These are phyloP conservation scores for Climacium dendroides DNA, from an alignment of 225 moss, liverwort and hornwort genomes.

Conservation along the genomic window DNA sequence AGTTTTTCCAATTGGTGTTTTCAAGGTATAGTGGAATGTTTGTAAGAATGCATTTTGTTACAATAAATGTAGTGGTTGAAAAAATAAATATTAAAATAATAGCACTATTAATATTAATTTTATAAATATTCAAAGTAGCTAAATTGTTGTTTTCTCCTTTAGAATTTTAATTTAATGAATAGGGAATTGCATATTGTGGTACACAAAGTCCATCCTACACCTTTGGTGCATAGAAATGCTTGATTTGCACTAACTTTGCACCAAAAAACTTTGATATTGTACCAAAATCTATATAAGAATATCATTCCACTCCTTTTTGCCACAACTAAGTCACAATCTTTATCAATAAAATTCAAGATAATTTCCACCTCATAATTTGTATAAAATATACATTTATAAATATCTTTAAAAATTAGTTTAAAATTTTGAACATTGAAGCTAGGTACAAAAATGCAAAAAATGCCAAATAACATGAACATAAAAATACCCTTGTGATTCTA, in stretches of 20 bases:
- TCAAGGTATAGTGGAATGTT: neutral
- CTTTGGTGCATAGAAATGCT: neutral
- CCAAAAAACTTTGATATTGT: neutral
- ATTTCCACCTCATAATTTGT: neutral
- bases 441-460: neutral
- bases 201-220: no score
- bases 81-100: neutral
- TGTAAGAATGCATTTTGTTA: neutral
- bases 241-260: neutral
- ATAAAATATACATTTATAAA: neutral
- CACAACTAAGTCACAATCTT: neutral
- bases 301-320: rapidly evolving
- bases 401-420: neutral
- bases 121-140: neutral
- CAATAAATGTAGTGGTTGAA: no score
- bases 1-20: neutral
- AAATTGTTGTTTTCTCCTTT: no score
- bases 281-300: neutral
- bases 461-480: neutral
- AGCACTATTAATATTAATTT: neutral
- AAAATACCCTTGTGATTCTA: neutral
- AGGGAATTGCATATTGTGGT: no score
- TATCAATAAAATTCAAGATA: neutral
- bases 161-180: no score
- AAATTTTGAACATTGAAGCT: neutral